Evolutionary conservation across 2,329 filamentous ascomycete genomes (phyloP), one percentile per base, ranked within the genome.

Genomic region (Mycosphaerella sp.): DNA sequence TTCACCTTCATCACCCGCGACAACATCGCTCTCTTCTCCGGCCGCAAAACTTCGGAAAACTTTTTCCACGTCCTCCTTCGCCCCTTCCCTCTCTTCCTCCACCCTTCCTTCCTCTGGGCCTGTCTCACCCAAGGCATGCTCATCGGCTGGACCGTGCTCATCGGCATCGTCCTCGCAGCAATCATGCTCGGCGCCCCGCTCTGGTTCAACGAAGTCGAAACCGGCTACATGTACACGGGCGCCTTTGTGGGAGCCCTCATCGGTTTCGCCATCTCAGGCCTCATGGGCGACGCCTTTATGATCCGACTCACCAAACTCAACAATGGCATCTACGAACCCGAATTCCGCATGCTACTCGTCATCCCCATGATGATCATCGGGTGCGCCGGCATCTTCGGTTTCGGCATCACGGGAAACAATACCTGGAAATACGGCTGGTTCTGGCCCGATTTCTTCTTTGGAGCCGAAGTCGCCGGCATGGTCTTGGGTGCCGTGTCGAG

Each of bases 91-190:
- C 79, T 96, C 1, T 85, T 95, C 62, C 69, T 86, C 6, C 91
- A 96, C 67, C 91, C 90, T 0, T 88, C 87, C 6, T 89, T 96
- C 62, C 71, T 95, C 40, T 95, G 89, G 87, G 78, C 79, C 12
- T 83, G 80, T 64, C 76, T 96, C 3, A 88, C 91, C 47, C 91
- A 95, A 76, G 91, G 91, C 12, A 82, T 87, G 4, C 82, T 95
- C 66, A 95, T 96, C 65, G 92, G 91, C 60, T 97, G 92, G 91
- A 95, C 91, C 1, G 88, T 96, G 12, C 89, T 96, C 66, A 92
- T 95, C 60, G 87, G 88, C 53, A 85, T 93, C 57, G 83, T 93
- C 61, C 74, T 95, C 44, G 86, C 85, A n/a, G 82, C 85, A 55
- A 84, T 95, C 61, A 92, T 93, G 73, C 79, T 95, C 45, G 84